Base-by-base conservation (phyloP, 345 rosid species). In the Populus nigra region DNA sequence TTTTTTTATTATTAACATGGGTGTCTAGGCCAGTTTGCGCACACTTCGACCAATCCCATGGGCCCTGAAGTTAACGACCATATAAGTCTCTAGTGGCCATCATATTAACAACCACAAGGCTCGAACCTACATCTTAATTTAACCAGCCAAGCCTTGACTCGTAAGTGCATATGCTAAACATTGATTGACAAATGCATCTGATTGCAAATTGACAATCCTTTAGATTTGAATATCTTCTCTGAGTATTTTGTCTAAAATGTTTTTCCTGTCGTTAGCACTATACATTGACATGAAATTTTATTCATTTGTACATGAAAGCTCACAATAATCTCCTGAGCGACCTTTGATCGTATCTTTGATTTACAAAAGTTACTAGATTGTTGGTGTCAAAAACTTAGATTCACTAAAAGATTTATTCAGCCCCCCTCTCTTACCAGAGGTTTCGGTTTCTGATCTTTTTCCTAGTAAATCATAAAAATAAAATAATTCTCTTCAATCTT, bases 21-120 rank as follows among this genome's bases (percentile, higher is more conserved):
- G n/a, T n/a, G n/a, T n/a, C n/a, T n/a, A n/a, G n/a, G n/a, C n/a
- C n/a, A n/a, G n/a, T n/a, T n/a, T n/a, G n/a, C n/a, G n/a, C n/a
- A n/a, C n/a, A n/a, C n/a, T n/a, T n/a, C n/a, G n/a, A 7, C 1
- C 27, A 1, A 25, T 0, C 27, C 1, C 0, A 1, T 25, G 1
- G 1, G 0, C 27, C 1, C 27, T 25, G 1, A 25, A 25, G 27
- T n/a, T n/a, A 25, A 1, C 27, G 1, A 25, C 0, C 1, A 0
- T 25, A 25, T 0, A 25, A 1, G 0, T 1, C 1, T 0, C 0
- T 1, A 0, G 1, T 0, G 0, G 0, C 0, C 0, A 1, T 25
- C 1, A 25, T 1, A 25, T n/a, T n/a, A n/a, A n/a, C n/a, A n/a
- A n/a, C n/a, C n/a, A n/a, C n/a, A n/a, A n/a, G n/a, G n/a, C 27